Base-by-base conservation (phyloP, 2,329 filamentous ascomycete genomes). In the Fusarium redolens region DNA sequence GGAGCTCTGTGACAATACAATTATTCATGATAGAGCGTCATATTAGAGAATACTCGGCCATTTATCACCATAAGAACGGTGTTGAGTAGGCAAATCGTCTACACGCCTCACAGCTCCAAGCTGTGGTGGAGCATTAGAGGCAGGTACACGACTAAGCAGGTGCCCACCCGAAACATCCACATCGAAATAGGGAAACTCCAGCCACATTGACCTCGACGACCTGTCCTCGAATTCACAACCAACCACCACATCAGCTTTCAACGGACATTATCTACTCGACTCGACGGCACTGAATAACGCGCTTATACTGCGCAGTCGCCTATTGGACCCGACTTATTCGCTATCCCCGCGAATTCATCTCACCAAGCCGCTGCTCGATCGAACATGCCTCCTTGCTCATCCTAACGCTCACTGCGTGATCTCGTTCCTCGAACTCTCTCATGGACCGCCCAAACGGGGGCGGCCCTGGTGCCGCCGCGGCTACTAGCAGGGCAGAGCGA, bases 401-500 rank as follows among this genome's bases (percentile, higher is more conserved):
- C 70, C 64, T 72, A 68, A 75, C 72, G 73, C 73, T 67, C 68
- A 28, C 65, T 74, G 67, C 62, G 67, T 77, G 71, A 77, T 77
- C 66, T 67, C 40, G 38, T 63, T 70, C 68, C 66, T 63, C 65
- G 38, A 65, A 65, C 31, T 72, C 61, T 71, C 72, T 76, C 65
- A 83, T 83, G 82, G 82, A 83, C 78, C 81, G 81, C 80, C 78
- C 80, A 77, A 82, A 82, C 72, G 81, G 80, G 76, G 77, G 78
- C 71, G 79, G 80, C 75, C 78, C 78, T 64, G 78, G 77, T 73
- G 75, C 80, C 62, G 79, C 80, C 66, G 75, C 80, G 61, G 79
- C 80, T 74, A 76, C 78, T 75, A 80, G 74, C 70, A 81, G 81
- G 76, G 96, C 96, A 61, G 94, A 97, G 85, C 90, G 91, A 78